Conservation (phyloP, 2,329 filamentous ascomycete genomes). For the Gnomoniopsis smithogilvyi region DNA sequence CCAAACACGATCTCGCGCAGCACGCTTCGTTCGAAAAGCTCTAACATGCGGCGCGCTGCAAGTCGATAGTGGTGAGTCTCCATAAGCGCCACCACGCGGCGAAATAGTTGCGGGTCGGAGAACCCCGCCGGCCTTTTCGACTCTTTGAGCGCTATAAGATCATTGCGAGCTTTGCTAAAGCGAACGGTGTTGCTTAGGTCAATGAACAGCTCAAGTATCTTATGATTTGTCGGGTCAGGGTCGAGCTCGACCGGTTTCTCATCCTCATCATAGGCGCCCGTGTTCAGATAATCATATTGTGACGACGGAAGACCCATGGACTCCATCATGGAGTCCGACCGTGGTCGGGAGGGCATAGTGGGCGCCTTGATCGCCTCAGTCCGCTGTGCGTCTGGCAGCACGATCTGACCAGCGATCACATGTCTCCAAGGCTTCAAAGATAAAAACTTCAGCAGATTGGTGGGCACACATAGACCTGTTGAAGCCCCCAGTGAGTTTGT, state of each 20-base stretch:
- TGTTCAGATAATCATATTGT: slow-evolving; percentile 10
- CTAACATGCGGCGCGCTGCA: slow-evolving; percentile 82
- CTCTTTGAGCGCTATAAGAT: slow-evolving; percentile 75
- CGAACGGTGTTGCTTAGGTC: slow-evolving; percentile 93
- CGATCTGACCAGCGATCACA: slow-evolving; percentile 44
- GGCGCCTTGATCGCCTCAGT: slow-evolving; percentile 47
- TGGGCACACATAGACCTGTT: slow-evolving; percentile 82
- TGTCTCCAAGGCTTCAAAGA: slow-evolving; percentile 62
- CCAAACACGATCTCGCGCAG: slow-evolving; percentile 81
- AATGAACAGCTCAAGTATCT: slow-evolving; percentile 79
- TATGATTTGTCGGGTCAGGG: slow-evolving; percentile 56
- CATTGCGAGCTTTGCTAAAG: slow-evolving; percentile 79
- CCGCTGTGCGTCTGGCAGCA: slow-evolving; percentile 48
- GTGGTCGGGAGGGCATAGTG: slow-evolving; percentile 36
- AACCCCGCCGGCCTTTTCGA: slow-evolving; percentile 75
- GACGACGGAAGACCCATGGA: slow-evolving; percentile 19
- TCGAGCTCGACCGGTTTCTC: slow-evolving; percentile 34
- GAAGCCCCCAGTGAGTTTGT: slow-evolving; percentile 79
- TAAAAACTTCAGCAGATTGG: slow-evolving; percentile 74
- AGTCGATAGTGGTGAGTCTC: slow-evolving; percentile 89
- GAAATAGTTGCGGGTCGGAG: slow-evolving; percentile 73
- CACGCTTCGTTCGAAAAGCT: slow-evolving; percentile 89
- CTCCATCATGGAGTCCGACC: slow-evolving; percentile 33
- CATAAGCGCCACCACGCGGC: slow-evolving; percentile 78
- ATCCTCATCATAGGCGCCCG: slow-evolving; percentile 11